Percentiles rank a stretch among this genome's conserved stretches.
phyloP scores from a whole-genome alignment of 2,329 filamentous ascomycete genomes.

The Microdochium trichocladiopsis region DNA sequence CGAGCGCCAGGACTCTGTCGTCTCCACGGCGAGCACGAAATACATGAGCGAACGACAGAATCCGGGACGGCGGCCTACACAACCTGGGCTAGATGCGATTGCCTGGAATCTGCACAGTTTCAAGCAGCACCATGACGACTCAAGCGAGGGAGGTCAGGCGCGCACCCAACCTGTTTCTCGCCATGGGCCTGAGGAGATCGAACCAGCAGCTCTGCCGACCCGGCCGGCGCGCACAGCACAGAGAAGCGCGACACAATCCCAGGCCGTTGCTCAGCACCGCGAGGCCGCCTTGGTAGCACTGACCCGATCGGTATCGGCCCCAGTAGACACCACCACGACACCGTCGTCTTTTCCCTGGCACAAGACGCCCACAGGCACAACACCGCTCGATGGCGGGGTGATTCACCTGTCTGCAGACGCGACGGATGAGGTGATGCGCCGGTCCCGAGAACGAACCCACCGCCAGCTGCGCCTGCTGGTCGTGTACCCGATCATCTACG shows the following conservation, averaged over 20 bases:
- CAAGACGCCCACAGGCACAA: background rate
- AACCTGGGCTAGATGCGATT: background rate
- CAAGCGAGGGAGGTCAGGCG: background rate
- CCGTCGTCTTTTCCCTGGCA: background rate
- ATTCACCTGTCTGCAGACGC: constrained; percentile 11
- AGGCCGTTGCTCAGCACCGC: background rate
- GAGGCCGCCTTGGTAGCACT: background rate
- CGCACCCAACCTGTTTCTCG: background rate
- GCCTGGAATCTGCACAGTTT: background rate
- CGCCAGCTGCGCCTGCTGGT: constrained; percentile 67
- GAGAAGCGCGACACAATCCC: background rate
- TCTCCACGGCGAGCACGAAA: background rate
- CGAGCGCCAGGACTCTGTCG: background rate
- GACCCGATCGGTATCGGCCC: background rate
- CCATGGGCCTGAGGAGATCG: background rate
- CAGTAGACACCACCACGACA: background rate
- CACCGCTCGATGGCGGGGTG: background rate
- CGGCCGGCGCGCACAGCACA: background rate
- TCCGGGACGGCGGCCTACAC: background rate
- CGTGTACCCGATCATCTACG: constrained; percentile 68
- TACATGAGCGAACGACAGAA: background rate
- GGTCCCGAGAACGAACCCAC: constrained; percentile 48
- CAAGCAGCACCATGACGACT: background rate
- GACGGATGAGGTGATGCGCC: constrained; percentile 21
- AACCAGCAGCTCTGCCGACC: background rate